phyloP scores from a whole-genome alignment of 805 yeast genomes.

The Teunomyces barrocoloradensis region DNA sequence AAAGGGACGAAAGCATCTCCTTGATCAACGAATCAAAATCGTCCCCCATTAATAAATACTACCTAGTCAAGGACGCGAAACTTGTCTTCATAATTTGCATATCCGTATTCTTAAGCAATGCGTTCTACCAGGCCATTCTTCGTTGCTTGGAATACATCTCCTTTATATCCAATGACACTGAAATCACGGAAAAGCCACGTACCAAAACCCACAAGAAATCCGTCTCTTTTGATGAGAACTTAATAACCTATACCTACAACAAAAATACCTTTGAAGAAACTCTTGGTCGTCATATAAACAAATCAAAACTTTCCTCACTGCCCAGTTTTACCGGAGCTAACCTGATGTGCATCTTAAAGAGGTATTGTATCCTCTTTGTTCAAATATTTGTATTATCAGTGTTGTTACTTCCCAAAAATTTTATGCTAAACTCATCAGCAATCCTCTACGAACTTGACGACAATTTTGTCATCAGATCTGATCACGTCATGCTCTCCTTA shows the following conservation, averaged over 20 bases:
- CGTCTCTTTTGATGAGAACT: conserved; percentile 17
- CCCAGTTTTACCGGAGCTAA: neutral
- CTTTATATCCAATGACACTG: conserved; percentile 8
- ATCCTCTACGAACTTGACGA: conserved; percentile 9
- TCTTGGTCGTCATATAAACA: neutral
- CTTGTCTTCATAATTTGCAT: conserved; percentile 8
- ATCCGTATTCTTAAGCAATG: conserved; percentile 11
- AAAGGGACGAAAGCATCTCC: neutral
- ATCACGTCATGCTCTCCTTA: conserved; percentile 22
- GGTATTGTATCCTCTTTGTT: neutral
- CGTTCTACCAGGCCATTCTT: conserved; percentile 12
- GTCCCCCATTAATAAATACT: conserved; percentile 8
- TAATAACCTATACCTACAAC: conserved; percentile 14
- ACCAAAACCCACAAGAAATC: conserved; percentile 12
- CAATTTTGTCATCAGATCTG: conserved; percentile 17
- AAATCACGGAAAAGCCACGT: neutral
- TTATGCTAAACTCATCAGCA: conserved; percentile 22
- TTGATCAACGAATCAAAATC: conserved; percentile 3
- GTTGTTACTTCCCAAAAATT: conserved; percentile 10
- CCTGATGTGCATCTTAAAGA: neutral
- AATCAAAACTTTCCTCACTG: conserved; percentile 1
- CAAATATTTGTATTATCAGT: conserved; percentile 1
- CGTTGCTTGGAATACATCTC: conserved; percentile 16
- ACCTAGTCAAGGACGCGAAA: conserved; percentile 11
- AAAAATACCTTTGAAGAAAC: conserved; percentile 2